These are phyloP conservation scores for Carex parvula DNA, from an alignment of 176 grass and related monocot genomes.

Conservation along the genomic window DNA sequence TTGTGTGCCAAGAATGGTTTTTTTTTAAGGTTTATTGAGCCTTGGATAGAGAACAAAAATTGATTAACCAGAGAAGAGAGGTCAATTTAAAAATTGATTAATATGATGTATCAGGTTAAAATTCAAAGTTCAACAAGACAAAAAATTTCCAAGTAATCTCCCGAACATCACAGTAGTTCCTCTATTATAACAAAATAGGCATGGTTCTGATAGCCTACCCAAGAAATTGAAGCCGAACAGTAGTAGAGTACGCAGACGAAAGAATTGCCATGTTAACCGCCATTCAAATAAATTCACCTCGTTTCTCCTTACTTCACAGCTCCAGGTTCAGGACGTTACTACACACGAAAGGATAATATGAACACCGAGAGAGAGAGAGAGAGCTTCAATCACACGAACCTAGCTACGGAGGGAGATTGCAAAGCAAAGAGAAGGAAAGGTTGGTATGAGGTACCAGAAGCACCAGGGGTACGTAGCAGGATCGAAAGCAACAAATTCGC, in stretches of 20 bases:
- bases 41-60: neutral
- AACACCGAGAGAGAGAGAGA: neutral
- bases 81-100: neutral
- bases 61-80: neutral
- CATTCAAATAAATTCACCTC: neutral
- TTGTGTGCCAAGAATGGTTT: too few relatives aligned
- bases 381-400: neutral
- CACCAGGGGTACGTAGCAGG: neutral
- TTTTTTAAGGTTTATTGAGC: neutral
- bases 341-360: neutral
- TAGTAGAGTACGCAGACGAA: constrained; percentile 12
- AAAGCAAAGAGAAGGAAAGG: neutral
- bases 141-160: neutral
- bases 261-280: constrained; percentile 12
- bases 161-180: neutral
- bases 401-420: neutral
- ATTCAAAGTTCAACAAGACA: neutral
- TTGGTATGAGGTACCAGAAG: constrained; percentile 9
- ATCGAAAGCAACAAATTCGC: neutral
- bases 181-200: neutral
- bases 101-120: constrained; percentile 4
- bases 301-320: neutral
- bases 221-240: constrained; percentile 7
- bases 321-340: neutral
- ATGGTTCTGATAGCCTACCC: neutral